A percentile compares a stretch with the other conserved stretches of the same genome.
phyloP scores from a whole-genome alignment of 495 filamentous ascomycete species.

The Podospora appendiculata region DNA sequence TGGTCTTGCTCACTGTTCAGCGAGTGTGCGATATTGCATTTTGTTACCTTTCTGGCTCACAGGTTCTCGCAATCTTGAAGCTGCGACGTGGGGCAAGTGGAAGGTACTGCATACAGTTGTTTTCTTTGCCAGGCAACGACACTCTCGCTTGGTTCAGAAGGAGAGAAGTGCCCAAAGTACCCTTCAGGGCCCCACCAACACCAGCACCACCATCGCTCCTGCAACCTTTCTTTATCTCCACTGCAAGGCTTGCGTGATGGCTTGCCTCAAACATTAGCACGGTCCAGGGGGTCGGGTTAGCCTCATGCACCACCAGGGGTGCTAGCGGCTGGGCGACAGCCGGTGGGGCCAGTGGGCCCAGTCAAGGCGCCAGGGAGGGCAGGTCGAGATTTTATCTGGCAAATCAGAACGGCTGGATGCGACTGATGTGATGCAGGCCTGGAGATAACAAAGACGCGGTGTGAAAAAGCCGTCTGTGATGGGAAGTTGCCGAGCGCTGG shows the following conservation, averaged over 20 bases:
- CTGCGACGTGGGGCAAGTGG: neutral
- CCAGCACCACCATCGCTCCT: neutral
- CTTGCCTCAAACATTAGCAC: constrained; percentile 4
- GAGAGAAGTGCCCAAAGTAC: too few relatives aligned
- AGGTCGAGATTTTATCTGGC: neutral
- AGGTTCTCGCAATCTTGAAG: neutral
- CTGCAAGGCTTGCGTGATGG: constrained; percentile 4
- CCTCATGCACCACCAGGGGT: constrained; percentile 5
- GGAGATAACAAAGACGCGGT: constrained; percentile 13
- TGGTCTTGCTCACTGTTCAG: too few relatives aligned
- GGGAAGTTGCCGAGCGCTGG: neutral
- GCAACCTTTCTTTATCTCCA: constrained; percentile 1
- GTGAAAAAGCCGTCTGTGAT: neutral
- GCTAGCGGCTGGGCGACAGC: constrained; percentile 1
- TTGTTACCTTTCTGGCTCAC: neutral
- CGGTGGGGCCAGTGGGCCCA: neutral
- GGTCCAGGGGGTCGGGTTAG: constrained; percentile 7
- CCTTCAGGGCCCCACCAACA: too few relatives aligned
- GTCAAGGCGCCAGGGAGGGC: neutral
- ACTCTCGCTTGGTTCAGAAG: neutral
- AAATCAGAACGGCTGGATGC: neutral
- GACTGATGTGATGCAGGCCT: neutral
- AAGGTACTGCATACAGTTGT: neutral
- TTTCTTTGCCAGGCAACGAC: neutral
- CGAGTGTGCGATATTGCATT: neutral